Evolutionary conservation across 2,329 filamentous ascomycete genomes (phyloP), one percentile per base, ranked within the genome.

Genomic region (Bipolaris victoriae): DNA sequence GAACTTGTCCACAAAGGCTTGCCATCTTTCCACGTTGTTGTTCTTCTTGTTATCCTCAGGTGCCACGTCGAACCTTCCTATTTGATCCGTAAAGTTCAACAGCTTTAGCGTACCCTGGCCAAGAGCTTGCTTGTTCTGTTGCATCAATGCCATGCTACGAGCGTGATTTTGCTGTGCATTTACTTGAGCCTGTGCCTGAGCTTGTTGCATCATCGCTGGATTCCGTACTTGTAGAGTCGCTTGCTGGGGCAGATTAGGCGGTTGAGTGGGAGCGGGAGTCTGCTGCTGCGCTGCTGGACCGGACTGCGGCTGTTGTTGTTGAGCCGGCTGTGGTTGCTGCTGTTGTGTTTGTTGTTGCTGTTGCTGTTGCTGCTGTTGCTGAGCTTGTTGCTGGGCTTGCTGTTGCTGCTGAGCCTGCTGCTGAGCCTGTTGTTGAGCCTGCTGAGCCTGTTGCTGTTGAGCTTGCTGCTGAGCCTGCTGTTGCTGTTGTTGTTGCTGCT

Each of bases 1-100:
- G 77, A 96, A 96, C 45, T 85, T 86, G 36, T 84, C 80, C 16
- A 97, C 92, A 67, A 97, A 95, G 5, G 78, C 78, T 63, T 89
- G 85, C 94, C 94, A 98, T 68, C 91, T 90, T 0, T 81, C 77
- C 4, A 96, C 77, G 68, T 92, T 89, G 57, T 89, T 87, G 15
- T 60, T 54, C 36, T 55, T 47, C 18, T 24, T 37, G 18, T 61
- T 61, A 3, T 58, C 18, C 54, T 61, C 67, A 62, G 36, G 15
- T 26, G 50, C 31, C 5, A 51, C n/a, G 78, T 71, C 89, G 65
- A 82, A 86, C 44, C 72, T 77, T 57, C 83, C 82, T 16, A 88
- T 73, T 45, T 82, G 77, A 62, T 88, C 84, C 9, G 83, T 82
- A 62, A 87, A 86, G 44, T 79, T 78, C 61, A 86, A 77, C 37